Base-by-base conservation (phyloP, 148 eudicot genomes). In the Vaccinium corymbosum region DNA sequence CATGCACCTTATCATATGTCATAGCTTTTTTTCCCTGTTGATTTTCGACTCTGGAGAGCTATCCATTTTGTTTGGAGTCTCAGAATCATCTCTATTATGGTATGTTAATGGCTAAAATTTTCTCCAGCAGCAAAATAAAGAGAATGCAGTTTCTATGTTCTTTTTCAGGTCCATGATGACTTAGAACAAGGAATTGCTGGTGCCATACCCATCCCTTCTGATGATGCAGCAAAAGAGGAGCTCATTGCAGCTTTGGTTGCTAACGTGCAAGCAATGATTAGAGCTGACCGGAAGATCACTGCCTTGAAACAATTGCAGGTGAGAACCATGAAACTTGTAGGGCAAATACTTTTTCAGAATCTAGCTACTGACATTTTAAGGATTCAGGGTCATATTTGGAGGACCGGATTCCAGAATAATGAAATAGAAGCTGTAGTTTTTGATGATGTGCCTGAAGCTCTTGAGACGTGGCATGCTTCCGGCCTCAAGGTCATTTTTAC, bases 211-310 rank as follows among this genome's bases (percentile, higher is more conserved):
- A 84, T 97, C 80, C 99, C 99, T 46, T 84, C 91, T 2, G 88
- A 88, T 77, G 88, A 88, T 76, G 91, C 89, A 72, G 95, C 90
- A 25, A 94, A 94, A 90, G 92, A 86, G 76, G 92, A 89, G 78
- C 88, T 97, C 76, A 89, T 94, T 90, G 94, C 92, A 77, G 97
- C 99, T 86, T 79, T 97, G 89, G 95, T 93, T 83, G 90, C 97
- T 75, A 96, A 96, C 72, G 98, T 96, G 79, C 92, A 87, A 76
- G 97, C 92, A 84, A 97, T 97, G 99, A 93, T 97, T 78, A 92
- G 88, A 92, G 94, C 99, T 85, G 98, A 97, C 92, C 86, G 99
- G 84, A 94, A 97, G 91, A 94, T 97, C 81, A 93, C 98, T 81
- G 90, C 98, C 78, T 87, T 97, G 74, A 97, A 97, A 88, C 95